Evolutionary conservation across 257 asterid genomes (phyloP), one percentile per base, ranked within the genome.

Genomic region (Nicotiana undulata): DNA sequence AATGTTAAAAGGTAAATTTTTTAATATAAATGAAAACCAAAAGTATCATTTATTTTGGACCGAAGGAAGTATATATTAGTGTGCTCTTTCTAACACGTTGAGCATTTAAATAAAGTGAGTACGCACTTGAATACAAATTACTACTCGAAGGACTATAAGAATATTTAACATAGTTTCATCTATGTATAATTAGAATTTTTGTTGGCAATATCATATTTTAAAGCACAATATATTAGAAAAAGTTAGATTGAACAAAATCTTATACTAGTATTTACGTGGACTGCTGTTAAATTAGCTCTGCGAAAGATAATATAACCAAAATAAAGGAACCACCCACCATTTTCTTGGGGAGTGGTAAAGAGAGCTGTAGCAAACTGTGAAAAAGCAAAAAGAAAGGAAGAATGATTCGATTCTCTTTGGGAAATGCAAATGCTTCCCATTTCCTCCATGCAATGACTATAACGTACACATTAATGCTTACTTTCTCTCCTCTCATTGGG

Each of bases 321-420:
- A 80, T 66, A 76, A 83, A 72, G 60, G 40, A 46, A 58, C 63
- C 89, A 90, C 90, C 93, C 92, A 87, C 91, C 94, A 91, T 91
- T 92, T 93, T 93, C 92, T 92, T 89, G 94, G 98, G 92, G 93
- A 88, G 77, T 85, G 98, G 84, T 90, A 93, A 93, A 91, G 97
- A 90, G 88, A 80, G 87, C 88, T 88, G 91, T 86, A 82, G 93
- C 90, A 83, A 91, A 91, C 96, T 92, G 92, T 81, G 90, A 86
- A 90, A 92, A 90, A 90, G 91, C 88, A 85, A 87, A 89, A 89
- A 83, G 85, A 84, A 84, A 85, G 84, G 60, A 63, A 55, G 56
- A 74, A 81, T 88, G 90, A 91, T 90, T 93, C 92, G 97, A 93
- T 93, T 88, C 89, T 85, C 91, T 86, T 92, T 85, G 91, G 90